A percentile compares a stretch with the other conserved stretches of the same genome.
phyloP scores from a whole-genome alignment of 2,329 filamentous ascomycete genomes.

The Gaeumannomyces sp. region DNA sequence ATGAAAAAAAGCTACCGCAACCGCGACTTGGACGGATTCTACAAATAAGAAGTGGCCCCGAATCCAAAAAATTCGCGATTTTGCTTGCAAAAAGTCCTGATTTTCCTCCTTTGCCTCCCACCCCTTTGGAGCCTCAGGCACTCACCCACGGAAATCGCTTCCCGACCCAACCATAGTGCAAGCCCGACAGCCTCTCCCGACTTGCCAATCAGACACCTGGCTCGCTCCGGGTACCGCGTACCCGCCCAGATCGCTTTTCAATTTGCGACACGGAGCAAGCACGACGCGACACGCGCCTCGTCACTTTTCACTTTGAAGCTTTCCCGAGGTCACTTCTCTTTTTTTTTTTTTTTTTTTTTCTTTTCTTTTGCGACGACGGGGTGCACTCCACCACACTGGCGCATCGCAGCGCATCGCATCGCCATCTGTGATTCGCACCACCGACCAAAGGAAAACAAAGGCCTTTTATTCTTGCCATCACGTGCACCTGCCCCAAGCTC shows the following conservation, averaged over 20 bases:
- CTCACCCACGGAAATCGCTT: slow-evolving; percentile 9
- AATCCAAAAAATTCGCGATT: slow-evolving; percentile 31
- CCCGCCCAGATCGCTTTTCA: slow-evolving; percentile 5
- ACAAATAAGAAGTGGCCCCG: slow-evolving; percentile 38
- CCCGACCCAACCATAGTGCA: slow-evolving; percentile 4
- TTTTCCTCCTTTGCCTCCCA: slow-evolving; percentile 17
- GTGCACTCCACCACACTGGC: not conserved
- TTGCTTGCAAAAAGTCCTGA: slow-evolving; percentile 25
- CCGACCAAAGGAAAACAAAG: not conserved
- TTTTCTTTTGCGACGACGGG: slow-evolving; percentile 20
- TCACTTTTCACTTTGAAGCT: not conserved
- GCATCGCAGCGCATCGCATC: not conserved
- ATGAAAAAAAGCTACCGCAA: slow-evolving; percentile 16
- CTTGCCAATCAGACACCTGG: not conserved
- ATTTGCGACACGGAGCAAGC: slow-evolving; percentile 9
- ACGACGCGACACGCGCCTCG: not conserved
- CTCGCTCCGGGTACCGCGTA: slow-evolving; percentile 2
- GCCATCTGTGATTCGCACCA: slow-evolving; percentile 21
- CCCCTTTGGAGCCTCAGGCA: slow-evolving; percentile 14
- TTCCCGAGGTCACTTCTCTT: slow-evolving; percentile 8
- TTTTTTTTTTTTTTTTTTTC: slow-evolving; percentile 25
- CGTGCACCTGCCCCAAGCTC: not conserved
- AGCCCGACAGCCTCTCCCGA: slow-evolving; percentile 1
- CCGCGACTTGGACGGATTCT: slow-evolving; percentile 25
- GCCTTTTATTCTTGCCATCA: not conserved